phyloP scores from a whole-genome alignment of 192 early-diverging fungal species.

The Coemansia sp. region DNA sequence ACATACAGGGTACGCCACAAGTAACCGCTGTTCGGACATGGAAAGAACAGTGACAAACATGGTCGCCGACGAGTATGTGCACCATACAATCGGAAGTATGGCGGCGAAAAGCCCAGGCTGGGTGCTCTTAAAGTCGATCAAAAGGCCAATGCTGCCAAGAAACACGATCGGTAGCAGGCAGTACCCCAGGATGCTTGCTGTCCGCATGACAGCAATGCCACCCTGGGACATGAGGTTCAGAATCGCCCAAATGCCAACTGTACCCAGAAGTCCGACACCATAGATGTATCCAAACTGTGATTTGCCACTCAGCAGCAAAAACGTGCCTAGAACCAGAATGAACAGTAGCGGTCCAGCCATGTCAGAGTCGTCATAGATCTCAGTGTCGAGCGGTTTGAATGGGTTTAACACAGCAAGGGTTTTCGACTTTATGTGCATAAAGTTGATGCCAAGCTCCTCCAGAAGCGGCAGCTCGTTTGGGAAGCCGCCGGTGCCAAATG shows the following conservation, averaged over 20 bases:
- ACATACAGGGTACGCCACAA: slow-evolving; percentile 93
- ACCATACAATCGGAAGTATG: slow-evolving; percentile 81
- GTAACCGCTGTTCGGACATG: slow-evolving; percentile 89
- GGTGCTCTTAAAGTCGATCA: slow-evolving; percentile 67
- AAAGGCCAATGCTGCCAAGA: slow-evolving; percentile 72
- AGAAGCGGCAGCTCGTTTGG: slow-evolving; percentile 91
- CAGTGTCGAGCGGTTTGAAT: slow-evolving; percentile 65
- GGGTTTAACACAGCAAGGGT: slow-evolving; percentile 86
- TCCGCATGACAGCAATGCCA: slow-evolving; percentile 83
- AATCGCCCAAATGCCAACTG: slow-evolving; percentile 79
- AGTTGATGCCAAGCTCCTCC: slow-evolving; percentile 96
- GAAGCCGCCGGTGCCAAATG: slow-evolving; percentile 91
- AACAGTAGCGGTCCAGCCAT: slow-evolving; percentile 94
- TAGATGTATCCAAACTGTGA: slow-evolving; percentile 98
- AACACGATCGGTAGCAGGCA: slow-evolving; percentile 94
- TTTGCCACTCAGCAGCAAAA: slow-evolving; percentile 88
- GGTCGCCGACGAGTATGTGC: slow-evolving; percentile 87
- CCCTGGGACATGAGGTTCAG: slow-evolving; percentile 92
- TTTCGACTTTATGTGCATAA: slow-evolving; percentile 86
- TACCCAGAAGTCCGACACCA: slow-evolving; percentile 88
- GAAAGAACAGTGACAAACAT: slow-evolving; percentile 93
- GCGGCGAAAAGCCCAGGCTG: slow-evolving; percentile 63
- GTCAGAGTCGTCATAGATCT: slow-evolving; percentile 96
- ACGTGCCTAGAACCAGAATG: slow-evolving; percentile 85
- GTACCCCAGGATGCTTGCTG: slow-evolving; percentile 95